Percentiles rank a stretch among this genome's conserved stretches.
Evolutionary conservation across 1,284 basidiomycete species (phyloP).

Genomic region (Marasmius oreades): DNA sequence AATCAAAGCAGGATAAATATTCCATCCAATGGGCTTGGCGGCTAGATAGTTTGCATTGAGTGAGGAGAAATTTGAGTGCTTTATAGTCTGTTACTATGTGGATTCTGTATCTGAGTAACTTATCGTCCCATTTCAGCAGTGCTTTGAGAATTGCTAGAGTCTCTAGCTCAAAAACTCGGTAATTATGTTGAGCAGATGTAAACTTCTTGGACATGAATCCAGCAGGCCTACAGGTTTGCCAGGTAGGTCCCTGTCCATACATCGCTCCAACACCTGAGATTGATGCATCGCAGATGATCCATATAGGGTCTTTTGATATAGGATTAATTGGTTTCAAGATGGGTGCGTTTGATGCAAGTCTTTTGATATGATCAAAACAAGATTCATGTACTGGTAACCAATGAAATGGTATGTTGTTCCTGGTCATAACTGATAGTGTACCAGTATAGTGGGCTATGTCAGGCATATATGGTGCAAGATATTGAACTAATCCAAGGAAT

Average conservation of each 20-base stretch:
- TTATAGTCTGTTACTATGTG: slow-evolving; percentile 35
- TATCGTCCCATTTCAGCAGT: slow-evolving; percentile 34
- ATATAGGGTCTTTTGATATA: slow-evolving; percentile 1
- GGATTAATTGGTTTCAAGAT: slow-evolving; percentile 11
- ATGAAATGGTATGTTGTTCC: slow-evolving; percentile 13
- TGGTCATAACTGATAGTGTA: slow-evolving; percentile 15
- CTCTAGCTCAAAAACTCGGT: slow-evolving; percentile 33
- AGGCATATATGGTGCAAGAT: slow-evolving; percentile 36
- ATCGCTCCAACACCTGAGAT: slow-evolving; percentile 32
- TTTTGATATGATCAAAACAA: slow-evolving; percentile 13
- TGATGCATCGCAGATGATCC: slow-evolving; percentile 35
- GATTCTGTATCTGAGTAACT: slow-evolving; percentile 27
- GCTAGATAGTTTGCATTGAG: slow-evolving; percentile 16
- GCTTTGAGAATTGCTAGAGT: slow-evolving; percentile 34
- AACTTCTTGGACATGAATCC: slow-evolving; percentile 41
- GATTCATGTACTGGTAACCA: slow-evolving; percentile 13
- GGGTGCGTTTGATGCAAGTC: slow-evolving; percentile 6
- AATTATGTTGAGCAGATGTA: slow-evolving; percentile 32
- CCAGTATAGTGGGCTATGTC: slow-evolving; percentile 28
- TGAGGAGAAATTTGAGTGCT: slow-evolving; percentile 30
- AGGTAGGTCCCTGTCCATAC: slow-evolving; percentile 34
- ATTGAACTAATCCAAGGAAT: slow-evolving; percentile 39
- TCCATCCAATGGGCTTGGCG: slow-evolving; percentile 31
- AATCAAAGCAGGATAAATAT: slow-evolving; percentile 30
- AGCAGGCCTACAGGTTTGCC: slow-evolving; percentile 29